phyloP scores from a whole-genome alignment of 2,329 filamentous ascomycete species.

The Aspergillus sp. region DNA sequence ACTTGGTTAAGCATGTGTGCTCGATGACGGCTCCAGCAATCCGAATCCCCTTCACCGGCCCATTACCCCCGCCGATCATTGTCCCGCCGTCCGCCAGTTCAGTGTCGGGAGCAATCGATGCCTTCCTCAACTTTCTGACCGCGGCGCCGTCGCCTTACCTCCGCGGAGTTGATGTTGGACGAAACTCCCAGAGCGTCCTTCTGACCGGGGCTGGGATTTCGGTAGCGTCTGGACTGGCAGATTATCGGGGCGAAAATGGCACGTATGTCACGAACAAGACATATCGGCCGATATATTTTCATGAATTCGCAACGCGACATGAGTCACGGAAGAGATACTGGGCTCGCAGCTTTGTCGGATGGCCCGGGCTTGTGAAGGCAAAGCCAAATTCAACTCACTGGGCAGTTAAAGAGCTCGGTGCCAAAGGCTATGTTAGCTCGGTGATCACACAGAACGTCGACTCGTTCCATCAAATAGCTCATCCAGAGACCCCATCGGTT shows the following conservation, averaged over 20 bases:
- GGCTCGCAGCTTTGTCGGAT: slow-evolving; percentile 91
- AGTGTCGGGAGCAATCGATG: slow-evolving; percentile 70
- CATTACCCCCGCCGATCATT: slow-evolving; percentile 72
- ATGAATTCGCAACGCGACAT: slow-evolving; percentile 81
- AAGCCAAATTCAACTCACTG: slow-evolving; percentile 76
- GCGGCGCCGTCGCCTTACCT: slow-evolving; percentile 55
- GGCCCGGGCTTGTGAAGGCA: slow-evolving; percentile 78
- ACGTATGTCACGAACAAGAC: slow-evolving; percentile 90
- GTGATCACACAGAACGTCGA: slow-evolving; percentile 98
- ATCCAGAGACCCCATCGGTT: slow-evolving; percentile 71
- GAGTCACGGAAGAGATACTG: slow-evolving; percentile 90
- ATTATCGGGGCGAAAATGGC: slow-evolving; percentile 86
- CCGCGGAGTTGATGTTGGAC: slow-evolving; percentile 42
- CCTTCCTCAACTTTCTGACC: slow-evolving; percentile 74
- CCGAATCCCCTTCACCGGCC: slow-evolving; percentile 87
- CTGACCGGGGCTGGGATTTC: slow-evolving; percentile 87
- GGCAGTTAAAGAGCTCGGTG: slow-evolving; percentile 70
- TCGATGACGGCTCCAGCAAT: slow-evolving; percentile 71
- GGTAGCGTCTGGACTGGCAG: slow-evolving; percentile 86
- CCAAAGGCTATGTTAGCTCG: slow-evolving; percentile 68
- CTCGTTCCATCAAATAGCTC: slow-evolving; percentile 80
- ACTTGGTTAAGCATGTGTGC: slow-evolving; percentile 30
- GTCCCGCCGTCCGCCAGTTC: slow-evolving; percentile 71
- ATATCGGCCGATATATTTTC: slow-evolving; percentile 88
- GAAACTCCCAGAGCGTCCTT: slow-evolving; percentile 60